Percentiles rank a stretch among this genome's conserved stretches.
Conservation (phyloP, 2,329 filamentous ascomycete species). For the Aspergillus pseudotamarii region DNA sequence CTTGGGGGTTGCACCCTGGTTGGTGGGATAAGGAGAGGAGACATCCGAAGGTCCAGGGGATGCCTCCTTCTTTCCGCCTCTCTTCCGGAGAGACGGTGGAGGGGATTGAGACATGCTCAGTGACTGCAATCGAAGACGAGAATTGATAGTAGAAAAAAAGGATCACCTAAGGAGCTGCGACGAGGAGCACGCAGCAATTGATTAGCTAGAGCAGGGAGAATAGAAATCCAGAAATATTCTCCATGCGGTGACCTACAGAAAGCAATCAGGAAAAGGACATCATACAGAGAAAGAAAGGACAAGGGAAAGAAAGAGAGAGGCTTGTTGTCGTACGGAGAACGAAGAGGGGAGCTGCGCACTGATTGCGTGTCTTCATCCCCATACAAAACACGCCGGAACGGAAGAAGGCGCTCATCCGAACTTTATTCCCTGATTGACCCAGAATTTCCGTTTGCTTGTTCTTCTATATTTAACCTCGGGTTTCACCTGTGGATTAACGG, state of each 20-base stretch:
- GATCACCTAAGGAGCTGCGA: conserved; percentile 15
- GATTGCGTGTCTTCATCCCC: conserved; percentile 28
- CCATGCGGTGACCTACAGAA: conserved; percentile 12
- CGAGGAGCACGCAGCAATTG: conserved; percentile 6
- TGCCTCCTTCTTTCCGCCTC: conserved; percentile 43
- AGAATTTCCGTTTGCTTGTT: background rate
- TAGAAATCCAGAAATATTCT: conserved; percentile 7
- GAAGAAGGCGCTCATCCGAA: conserved; percentile 25
- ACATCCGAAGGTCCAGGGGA: conserved; percentile 27
- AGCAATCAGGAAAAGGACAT: conserved; percentile 23
- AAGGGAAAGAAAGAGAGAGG: conserved; percentile 9
- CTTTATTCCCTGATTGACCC: background rate
- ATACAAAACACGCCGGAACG: conserved; percentile 22
- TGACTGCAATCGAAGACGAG: conserved; percentile 3
- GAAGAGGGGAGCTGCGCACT: background rate
- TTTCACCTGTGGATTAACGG: background rate
- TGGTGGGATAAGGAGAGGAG: conserved; percentile 23
- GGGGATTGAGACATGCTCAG: conserved; percentile 38
- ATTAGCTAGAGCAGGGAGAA: conserved; percentile 8
- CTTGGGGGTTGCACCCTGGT: conserved; percentile 20
- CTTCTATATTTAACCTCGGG: background rate
- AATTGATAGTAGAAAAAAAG: conserved; percentile 12
- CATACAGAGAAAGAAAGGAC: conserved; percentile 15
- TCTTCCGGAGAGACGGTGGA: conserved; percentile 45
- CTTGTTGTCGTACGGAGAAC: conserved; percentile 3